phyloP scores from a whole-genome alignment of 164 flowering plant genomes.

The Vitis rupestris region DNA sequence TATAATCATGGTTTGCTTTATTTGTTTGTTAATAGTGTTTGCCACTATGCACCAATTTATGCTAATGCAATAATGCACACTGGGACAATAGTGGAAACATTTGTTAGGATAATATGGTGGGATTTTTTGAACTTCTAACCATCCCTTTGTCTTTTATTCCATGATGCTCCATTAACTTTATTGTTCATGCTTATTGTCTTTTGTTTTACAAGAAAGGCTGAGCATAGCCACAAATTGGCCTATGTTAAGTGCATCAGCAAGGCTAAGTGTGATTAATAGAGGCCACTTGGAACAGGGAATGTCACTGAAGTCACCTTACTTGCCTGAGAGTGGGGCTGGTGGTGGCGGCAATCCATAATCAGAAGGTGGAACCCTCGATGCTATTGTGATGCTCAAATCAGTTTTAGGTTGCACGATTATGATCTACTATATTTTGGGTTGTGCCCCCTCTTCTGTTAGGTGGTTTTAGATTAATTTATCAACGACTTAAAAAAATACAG shows the following conservation, averaged over 20 bases:
- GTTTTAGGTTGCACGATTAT: too few relatives aligned
- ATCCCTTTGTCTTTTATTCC: background rate
- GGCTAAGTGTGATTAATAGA: conserved; percentile 84
- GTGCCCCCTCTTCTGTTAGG: too few relatives aligned
- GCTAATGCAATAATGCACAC: conserved; percentile 98
- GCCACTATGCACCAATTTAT: conserved; percentile 93
- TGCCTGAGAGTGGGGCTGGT: conserved; percentile 84
- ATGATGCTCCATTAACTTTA: background rate
- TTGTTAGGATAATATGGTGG: conserved; percentile 84
- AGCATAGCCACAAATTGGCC: conserved; percentile 97
- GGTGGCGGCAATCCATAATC: conserved; percentile 93
- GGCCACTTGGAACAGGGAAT: conserved; percentile 93
- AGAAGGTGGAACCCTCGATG: conserved; percentile 94
- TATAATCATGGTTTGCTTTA: too few relatives aligned
- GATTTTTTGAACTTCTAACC: background rate
- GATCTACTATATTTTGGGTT: too few relatives aligned
- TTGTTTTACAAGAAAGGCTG: conserved; percentile 64
- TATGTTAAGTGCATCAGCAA: conserved; percentile 92
- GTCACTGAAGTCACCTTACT: conserved; percentile 90
- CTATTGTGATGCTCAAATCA: conserved; percentile 10
- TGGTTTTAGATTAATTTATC: too few relatives aligned
- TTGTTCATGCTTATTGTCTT: background rate
- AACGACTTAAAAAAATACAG: too few relatives aligned
- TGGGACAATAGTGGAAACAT: conserved; percentile 93
- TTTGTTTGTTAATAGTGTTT: conserved; percentile 58